Percentiles rank a stretch among this genome's conserved stretches.
Evolutionary conservation across 2,329 filamentous ascomycete genomes (phyloP).

Genomic region (Metarhizium robertsii): DNA sequence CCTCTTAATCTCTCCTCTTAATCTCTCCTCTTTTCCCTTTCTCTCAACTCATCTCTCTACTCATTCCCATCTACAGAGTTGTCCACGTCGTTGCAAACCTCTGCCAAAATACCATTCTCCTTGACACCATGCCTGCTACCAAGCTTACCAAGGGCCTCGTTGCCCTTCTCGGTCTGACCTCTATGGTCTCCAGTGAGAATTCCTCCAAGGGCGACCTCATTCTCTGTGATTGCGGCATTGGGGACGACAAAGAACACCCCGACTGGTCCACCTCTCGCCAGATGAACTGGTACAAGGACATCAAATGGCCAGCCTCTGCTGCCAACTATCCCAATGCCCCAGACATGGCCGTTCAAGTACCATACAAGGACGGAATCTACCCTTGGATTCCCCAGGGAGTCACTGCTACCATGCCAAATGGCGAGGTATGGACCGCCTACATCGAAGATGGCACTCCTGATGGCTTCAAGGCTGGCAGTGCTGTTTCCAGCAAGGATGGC

Average conservation of each 20-base stretch:
- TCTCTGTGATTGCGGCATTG: slow-evolving; percentile 33
- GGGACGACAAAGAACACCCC: slow-evolving; percentile 28
- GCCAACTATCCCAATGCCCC: slow-evolving; percentile 26
- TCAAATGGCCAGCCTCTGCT: slow-evolving; percentile 25
- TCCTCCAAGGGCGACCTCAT: slow-evolving; percentile 27
- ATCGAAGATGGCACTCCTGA: slow-evolving; percentile 31
- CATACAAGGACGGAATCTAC: slow-evolving; percentile 27
- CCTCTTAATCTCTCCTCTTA: background rate
- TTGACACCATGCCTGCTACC: slow-evolving; percentile 12
- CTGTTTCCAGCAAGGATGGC: slow-evolving; percentile 29
- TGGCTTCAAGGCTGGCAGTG: slow-evolving; percentile 28
- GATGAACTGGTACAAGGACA: slow-evolving; percentile 33
- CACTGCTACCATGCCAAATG: slow-evolving; percentile 28
- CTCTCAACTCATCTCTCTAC: background rate
- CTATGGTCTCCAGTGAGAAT: slow-evolving; percentile 14
- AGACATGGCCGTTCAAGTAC: slow-evolving; percentile 29
- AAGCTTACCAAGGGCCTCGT: slow-evolving; percentile 14
- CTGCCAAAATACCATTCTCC: background rate
- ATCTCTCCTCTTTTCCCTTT: background rate
- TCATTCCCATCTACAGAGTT: background rate
- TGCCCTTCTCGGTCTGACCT: slow-evolving; percentile 14
- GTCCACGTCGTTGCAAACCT: background rate
- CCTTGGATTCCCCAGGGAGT: slow-evolving; percentile 28
- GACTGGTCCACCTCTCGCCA: slow-evolving; percentile 34
- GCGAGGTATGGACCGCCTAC: slow-evolving; percentile 31